phyloP scores from a whole-genome alignment of 768 basidiomycete genomes.

The Lactarius pseudohatsudake region DNA sequence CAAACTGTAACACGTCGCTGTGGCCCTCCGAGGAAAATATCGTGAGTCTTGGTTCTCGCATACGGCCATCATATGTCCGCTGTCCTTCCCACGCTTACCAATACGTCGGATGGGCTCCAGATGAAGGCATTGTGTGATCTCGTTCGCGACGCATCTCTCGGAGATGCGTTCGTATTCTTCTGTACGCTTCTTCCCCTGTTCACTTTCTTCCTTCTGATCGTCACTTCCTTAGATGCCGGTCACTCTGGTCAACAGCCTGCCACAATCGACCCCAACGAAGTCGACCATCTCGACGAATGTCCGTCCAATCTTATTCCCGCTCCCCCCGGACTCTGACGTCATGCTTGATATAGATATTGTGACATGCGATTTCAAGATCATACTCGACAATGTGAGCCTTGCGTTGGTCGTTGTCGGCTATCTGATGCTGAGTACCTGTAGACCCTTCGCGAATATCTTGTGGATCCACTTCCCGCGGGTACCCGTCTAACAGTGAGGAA shows the following conservation, averaged over 20 bases:
- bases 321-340: background rate
- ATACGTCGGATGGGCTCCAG: conserved; percentile 5
- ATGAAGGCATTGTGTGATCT: conserved; percentile 21
- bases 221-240: conserved; percentile 12
- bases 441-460: conserved; percentile 26
- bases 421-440: conserved; percentile 2
- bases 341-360: conserved; percentile 12
- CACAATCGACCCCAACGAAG: conserved; percentile 2
- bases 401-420: too few species aligned
- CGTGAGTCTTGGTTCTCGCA: conserved; percentile 16
- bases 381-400: conserved; percentile 27
- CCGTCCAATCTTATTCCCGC: background rate
- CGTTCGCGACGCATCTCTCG: conserved; percentile 19
- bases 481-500: conserved; percentile 24
- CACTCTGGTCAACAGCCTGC: conserved; percentile 8
- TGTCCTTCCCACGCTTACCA: background rate
- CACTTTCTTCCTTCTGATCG: background rate
- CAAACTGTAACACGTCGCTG: background rate
- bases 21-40: conserved; percentile 26
- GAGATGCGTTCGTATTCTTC: conserved; percentile 29
- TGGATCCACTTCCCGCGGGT: conserved; percentile 25
- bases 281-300: conserved; percentile 13
- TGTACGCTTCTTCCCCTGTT: conserved; percentile 17
- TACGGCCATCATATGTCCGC: background rate
- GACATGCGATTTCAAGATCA: conserved; percentile 9